Conservation (phyloP, 73 alveolate species). For the Urostyla sp. region DNA sequence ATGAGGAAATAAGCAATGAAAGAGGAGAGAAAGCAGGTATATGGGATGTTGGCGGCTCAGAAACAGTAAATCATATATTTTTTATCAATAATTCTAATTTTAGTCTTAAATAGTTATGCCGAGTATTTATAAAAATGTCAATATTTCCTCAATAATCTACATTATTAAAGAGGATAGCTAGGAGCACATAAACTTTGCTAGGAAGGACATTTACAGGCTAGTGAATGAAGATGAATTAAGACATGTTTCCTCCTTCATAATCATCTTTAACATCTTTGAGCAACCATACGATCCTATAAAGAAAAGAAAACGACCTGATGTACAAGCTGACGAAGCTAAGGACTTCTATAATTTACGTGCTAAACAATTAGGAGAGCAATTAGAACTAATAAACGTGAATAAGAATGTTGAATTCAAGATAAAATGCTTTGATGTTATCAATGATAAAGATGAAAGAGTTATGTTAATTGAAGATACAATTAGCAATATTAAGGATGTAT, state of each 20-base stretch:
- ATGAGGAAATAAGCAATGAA: slow-evolving; percentile 44
- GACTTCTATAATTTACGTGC: not conserved
- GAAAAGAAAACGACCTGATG: not conserved
- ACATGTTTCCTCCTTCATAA: slow-evolving; percentile 1
- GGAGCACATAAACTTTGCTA: slow-evolving; percentile 24
- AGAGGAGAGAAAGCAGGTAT: slow-evolving; percentile 55
- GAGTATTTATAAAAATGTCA: slow-evolving; percentile 21
- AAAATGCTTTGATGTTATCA: not conserved
- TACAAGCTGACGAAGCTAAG: not conserved
- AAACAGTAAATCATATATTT: slow-evolving; percentile 6
- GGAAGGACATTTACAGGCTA: slow-evolving; percentile 9
- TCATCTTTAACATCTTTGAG: not conserved
- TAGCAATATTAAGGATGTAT: no score
- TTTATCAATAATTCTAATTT: not conserved
- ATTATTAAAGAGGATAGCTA: slow-evolving; percentile 7
- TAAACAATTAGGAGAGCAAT: not conserved
- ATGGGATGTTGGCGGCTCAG: slow-evolving; percentile 54
- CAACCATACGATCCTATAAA: not conserved
- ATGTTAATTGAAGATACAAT: not conserved
- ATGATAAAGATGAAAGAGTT: slow-evolving; percentile 14
- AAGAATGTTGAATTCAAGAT: not conserved
- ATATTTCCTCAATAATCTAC: slow-evolving; percentile 14
- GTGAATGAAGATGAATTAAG: slow-evolving; percentile 47
- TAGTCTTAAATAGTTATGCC: slow-evolving; percentile 26
- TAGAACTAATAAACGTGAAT: slow-evolving; percentile 15